Percentiles rank a stretch among this genome's conserved stretches.
Conservation (phyloP, 257 asterid genomes). For the Handroanthus guayacan region DNA sequence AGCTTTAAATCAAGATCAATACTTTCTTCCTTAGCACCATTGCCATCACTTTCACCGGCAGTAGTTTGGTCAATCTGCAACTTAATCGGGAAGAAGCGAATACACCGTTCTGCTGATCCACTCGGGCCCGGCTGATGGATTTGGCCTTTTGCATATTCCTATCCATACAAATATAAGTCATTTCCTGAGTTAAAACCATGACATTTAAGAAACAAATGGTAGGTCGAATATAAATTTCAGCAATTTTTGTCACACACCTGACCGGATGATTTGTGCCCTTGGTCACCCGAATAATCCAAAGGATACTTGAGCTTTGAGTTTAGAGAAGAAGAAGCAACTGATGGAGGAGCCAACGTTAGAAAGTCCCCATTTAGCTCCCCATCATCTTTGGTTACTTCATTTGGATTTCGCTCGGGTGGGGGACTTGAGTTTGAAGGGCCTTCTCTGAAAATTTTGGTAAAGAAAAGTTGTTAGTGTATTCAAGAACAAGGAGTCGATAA, state of each 20-base stretch:
- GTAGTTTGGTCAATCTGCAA: constrained; percentile 39
- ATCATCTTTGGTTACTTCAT: constrained; percentile 35
- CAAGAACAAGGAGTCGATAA: constrained; percentile 9
- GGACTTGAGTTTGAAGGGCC: constrained; percentile 52
- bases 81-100: constrained; percentile 68
- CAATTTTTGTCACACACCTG: constrained; percentile 48
- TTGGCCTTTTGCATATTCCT: constrained; percentile 54
- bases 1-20: constrained; percentile 82
- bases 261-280: constrained; percentile 31
- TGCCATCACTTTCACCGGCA: constrained; percentile 34
- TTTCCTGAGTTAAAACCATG: background rate
- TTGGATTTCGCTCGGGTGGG: constrained; percentile 35
- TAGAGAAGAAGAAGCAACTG: constrained; percentile 39
- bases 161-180: constrained; percentile 5
- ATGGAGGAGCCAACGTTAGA: constrained; percentile 85
- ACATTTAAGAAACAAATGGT: background rate
- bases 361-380: constrained; percentile 65
- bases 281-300: constrained; percentile 32
- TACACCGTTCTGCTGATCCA: constrained; percentile 42
- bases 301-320: constrained; percentile 35
- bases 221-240: background rate
- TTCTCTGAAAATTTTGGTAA: constrained; percentile 48
- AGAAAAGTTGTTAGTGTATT: constrained; percentile 30
- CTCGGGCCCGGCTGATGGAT: constrained; percentile 40
- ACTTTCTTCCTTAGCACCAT: constrained; percentile 51